Evolutionary conservation across 306 rosid species (phyloP).

Genomic region (Citrullus amarus): DNA sequence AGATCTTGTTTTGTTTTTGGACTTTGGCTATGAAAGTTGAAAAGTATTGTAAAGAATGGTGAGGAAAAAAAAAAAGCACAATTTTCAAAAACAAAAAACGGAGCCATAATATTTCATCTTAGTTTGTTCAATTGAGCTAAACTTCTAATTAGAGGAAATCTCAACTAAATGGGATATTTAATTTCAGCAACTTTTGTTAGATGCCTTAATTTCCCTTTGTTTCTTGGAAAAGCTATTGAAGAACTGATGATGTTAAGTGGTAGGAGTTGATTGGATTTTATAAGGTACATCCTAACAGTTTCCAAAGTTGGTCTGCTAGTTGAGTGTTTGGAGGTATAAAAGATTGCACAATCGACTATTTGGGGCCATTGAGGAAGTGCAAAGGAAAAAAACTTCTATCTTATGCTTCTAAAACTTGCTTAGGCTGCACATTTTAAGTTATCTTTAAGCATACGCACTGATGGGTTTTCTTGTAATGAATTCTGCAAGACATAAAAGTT

Average conservation of each 20-base stretch:
- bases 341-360: background rate
- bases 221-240: background rate
- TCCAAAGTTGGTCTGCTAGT: background rate
- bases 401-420: background rate
- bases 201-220: background rate
- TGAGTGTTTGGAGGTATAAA: background rate
- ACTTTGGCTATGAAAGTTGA: background rate
- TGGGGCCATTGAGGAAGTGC: background rate
- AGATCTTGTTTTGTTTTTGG: no score
- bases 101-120: background rate
- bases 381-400: conserved; percentile 1
- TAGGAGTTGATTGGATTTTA: background rate
- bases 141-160: background rate
- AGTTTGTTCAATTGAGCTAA: background rate
- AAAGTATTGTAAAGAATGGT: no score
- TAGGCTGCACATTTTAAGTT: background rate
- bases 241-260: background rate
- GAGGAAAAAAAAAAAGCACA: background rate
- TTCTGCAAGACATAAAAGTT: no score
- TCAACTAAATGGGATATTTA: background rate
- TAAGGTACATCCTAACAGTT: background rate
- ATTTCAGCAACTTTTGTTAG: background rate
- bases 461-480: no score
- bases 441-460: background rate
- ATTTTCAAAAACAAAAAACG: background rate